A percentile compares a stretch with the other conserved stretches of the same genome.
Evolutionary conservation across 1,284 basidiomycete genomes (phyloP).

Genomic region (Bjerkandera adusta): DNA sequence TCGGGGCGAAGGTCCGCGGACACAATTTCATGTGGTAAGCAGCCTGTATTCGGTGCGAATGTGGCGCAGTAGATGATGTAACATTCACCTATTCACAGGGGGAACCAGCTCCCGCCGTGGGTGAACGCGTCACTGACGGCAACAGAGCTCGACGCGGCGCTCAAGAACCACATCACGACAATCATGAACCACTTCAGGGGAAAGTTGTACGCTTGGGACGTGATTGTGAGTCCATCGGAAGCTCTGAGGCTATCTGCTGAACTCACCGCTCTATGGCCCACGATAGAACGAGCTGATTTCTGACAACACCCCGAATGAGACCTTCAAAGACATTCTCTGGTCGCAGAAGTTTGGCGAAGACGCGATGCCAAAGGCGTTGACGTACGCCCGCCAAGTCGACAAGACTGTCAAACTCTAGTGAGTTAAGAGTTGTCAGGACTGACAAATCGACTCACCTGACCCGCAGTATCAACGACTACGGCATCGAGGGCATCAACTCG

Average conservation of each 20-base stretch:
- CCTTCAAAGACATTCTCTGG: constrained; percentile 17
- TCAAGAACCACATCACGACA: constrained; percentile 16
- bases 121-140: constrained; percentile 13
- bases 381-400: constrained; percentile 15
- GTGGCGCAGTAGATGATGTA: neutral
- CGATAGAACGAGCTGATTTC: constrained; percentile 16
- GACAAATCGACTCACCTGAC: neutral
- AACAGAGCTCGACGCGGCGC: constrained; percentile 12
- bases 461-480: constrained; percentile 16
- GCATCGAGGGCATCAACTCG: constrained; percentile 12
- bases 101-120: constrained; percentile 15
- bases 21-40: constrained; percentile 15
- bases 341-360: constrained; percentile 16
- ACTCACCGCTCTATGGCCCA: constrained; percentile 1
- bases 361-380: constrained; percentile 15
- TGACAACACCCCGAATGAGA: constrained; percentile 17
- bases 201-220: constrained; percentile 14
- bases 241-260: neutral
- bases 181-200: constrained; percentile 15
- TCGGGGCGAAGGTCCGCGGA: constrained; percentile 14
- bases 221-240: constrained; percentile 9
- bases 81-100: constrained; percentile 1
- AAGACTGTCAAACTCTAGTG: constrained; percentile 14
- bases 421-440: neutral
- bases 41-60: neutral